phyloP scores from a whole-genome alignment of 345 rosid species.

The Theobroma cacao region DNA sequence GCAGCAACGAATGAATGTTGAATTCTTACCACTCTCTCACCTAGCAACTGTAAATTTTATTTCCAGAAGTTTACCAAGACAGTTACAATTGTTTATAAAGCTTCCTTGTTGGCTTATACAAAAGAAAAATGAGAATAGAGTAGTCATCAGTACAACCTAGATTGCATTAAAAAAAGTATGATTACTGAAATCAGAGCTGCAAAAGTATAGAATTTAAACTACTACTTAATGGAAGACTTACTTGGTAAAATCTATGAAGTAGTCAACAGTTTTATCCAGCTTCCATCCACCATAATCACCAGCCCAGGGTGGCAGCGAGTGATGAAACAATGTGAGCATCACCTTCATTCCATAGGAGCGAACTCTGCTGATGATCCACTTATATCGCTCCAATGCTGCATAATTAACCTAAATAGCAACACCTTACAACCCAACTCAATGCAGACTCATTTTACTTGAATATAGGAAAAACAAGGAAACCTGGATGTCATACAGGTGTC shows the following conservation, averaged over 20 bases:
- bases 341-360: slow-evolving; percentile 90
- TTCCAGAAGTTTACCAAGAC: not conserved
- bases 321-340: slow-evolving; percentile 95
- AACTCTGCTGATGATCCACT: slow-evolving; percentile 79
- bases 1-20: not conserved
- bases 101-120: not conserved
- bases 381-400: slow-evolving; percentile 86
- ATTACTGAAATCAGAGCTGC: slow-evolving; percentile 4
- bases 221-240: slow-evolving; percentile 21
- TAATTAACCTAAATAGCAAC: slow-evolving; percentile 59
- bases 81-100: not conserved
- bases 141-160: not conserved
- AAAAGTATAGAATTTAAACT: not conserved
- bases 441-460: not conserved
- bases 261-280: slow-evolving; percentile 85
- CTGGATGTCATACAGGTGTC: not conserved
- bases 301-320: slow-evolving; percentile 96
- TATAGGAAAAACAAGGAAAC: not conserved
- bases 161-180: slow-evolving; percentile 5
- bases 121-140: slow-evolving; percentile 1
- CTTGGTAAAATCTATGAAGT: slow-evolving; percentile 87
- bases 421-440: slow-evolving; percentile 7
- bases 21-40: not conserved
- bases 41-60: not conserved
- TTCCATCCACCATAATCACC: slow-evolving; percentile 98